A percentile compares a stretch with the other conserved stretches of the same genome.
phyloP scores from a whole-genome alignment of 202 grass and related monocot species.

The Digitaria exilis region DNA sequence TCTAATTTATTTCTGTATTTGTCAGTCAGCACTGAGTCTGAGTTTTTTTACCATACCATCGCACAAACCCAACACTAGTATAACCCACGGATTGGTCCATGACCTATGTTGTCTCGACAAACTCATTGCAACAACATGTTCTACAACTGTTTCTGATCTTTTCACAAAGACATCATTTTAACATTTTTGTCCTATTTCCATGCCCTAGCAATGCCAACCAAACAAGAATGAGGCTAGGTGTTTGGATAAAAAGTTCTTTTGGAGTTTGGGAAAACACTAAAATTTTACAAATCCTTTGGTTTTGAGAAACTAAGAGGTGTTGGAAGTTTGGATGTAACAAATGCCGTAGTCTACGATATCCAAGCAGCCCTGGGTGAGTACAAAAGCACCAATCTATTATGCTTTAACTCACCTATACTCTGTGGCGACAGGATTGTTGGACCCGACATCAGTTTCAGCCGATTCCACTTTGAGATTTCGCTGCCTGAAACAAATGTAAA shows the following conservation, averaged over 20 bases:
- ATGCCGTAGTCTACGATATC: background rate
- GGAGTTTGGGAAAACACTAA: background rate
- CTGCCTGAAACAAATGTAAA: slow-evolving; percentile 43
- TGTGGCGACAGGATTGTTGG: slow-evolving; percentile 1
- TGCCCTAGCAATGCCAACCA: background rate
- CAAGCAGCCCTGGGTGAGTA: background rate
- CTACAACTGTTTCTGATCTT: background rate
- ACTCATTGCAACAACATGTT: background rate
- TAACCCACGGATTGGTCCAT: background rate
- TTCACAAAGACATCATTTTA: background rate
- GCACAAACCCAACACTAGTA: background rate
- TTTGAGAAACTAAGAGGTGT: background rate
- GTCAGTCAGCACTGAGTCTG: background rate
- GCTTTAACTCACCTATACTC: slow-evolving; percentile 25
- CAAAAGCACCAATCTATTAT: background rate
- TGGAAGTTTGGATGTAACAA: background rate
- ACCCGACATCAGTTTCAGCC: background rate
- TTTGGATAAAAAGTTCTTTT: background rate
- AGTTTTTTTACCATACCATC: background rate
- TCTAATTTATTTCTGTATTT: background rate
- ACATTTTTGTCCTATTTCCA: background rate
- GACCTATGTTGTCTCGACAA: background rate
- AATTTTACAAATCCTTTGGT: background rate
- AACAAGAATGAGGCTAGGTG: slow-evolving; percentile 1
- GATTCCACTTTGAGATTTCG: slow-evolving; percentile 39